Conservation (phyloP, 352 stramenopile genomes). For the Phytophthora idaei region DNA sequence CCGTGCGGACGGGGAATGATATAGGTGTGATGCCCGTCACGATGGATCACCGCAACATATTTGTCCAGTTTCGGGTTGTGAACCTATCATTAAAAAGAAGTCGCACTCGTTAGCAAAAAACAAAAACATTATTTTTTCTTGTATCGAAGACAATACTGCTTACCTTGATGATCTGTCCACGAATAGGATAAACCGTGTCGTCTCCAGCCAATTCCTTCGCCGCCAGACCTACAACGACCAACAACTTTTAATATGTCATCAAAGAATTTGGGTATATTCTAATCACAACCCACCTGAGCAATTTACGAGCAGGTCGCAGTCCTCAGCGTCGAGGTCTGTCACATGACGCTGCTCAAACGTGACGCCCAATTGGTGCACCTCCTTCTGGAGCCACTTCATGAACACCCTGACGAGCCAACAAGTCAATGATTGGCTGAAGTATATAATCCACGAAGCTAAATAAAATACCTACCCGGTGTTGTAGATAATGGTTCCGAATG, state of each 20-base stretch:
- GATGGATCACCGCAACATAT: slow-evolving; percentile 53
- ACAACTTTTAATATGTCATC: background rate
- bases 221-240: slow-evolving; percentile 30
- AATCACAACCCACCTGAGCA: slow-evolving; percentile 47
- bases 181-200: slow-evolving; percentile 56
- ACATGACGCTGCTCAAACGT: slow-evolving; percentile 55
- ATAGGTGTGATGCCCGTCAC: slow-evolving; percentile 63
- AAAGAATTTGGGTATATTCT: background rate
- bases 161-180: slow-evolving; percentile 70
- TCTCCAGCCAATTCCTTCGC: slow-evolving; percentile 53
- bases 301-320: slow-evolving; percentile 64
- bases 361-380: slow-evolving; percentile 54
- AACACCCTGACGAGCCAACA: slow-evolving; percentile 39
- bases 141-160: background rate
- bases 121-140: background rate
- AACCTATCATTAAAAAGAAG: slow-evolving; percentile 2
- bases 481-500: slow-evolving; percentile 72
- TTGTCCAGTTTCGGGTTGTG: slow-evolving; percentile 59
- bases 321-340: slow-evolving; percentile 37
- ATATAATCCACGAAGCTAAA: background rate
- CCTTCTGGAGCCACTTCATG: slow-evolving; percentile 53
- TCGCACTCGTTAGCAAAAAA: background rate
- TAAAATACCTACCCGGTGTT: slow-evolving; percentile 23
- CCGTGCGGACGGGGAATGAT: slow-evolving; percentile 64
- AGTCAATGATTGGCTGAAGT: background rate